Conservation (phyloP, 164 flowering plant genomes). For the Umbilicus rupestris region DNA sequence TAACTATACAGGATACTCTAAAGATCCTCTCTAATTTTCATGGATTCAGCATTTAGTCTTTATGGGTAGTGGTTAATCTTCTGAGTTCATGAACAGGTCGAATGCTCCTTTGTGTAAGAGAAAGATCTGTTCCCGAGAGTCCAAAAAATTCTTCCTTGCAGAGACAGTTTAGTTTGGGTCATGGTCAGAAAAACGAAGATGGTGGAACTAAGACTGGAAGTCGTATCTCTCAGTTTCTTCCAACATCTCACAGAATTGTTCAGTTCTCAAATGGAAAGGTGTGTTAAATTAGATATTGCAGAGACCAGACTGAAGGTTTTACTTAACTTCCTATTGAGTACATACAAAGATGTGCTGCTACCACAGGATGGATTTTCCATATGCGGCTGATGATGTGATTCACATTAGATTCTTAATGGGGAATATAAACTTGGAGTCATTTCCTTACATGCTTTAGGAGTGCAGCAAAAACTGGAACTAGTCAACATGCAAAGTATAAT, state of each 20-base stretch:
- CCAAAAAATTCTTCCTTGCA: conserved; percentile 75
- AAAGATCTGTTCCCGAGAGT: conserved; percentile 58
- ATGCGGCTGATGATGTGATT: too few relatives aligned
- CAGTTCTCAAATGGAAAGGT: conserved; percentile 95
- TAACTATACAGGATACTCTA: too few relatives aligned
- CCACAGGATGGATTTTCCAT: too few relatives aligned
- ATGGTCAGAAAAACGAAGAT: conserved; percentile 64
- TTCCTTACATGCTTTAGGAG: too few relatives aligned
- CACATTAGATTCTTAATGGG: too few relatives aligned
- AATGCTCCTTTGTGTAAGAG: conserved; percentile 95
- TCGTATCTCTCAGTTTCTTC: conserved; percentile 88
- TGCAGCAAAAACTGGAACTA: too few relatives aligned
- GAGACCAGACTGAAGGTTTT: neutral
- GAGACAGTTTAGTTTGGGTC: conserved; percentile 94
- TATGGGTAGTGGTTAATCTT: neutral
- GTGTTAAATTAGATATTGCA: neutral
- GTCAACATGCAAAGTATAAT: too few relatives aligned
- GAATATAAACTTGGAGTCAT: too few relatives aligned
- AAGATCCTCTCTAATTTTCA: neutral
- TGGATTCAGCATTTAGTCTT: neutral
- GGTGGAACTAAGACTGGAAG: conserved; percentile 60
- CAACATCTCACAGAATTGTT: conserved; percentile 91
- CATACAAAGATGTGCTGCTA: too few relatives aligned
- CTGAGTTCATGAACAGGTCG: conserved; percentile 48
- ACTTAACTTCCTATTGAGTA: neutral